Evolutionary conservation across 2,329 filamentous ascomycete genomes (phyloP).

Genomic region (Ceratocystis ficicola): DNA sequence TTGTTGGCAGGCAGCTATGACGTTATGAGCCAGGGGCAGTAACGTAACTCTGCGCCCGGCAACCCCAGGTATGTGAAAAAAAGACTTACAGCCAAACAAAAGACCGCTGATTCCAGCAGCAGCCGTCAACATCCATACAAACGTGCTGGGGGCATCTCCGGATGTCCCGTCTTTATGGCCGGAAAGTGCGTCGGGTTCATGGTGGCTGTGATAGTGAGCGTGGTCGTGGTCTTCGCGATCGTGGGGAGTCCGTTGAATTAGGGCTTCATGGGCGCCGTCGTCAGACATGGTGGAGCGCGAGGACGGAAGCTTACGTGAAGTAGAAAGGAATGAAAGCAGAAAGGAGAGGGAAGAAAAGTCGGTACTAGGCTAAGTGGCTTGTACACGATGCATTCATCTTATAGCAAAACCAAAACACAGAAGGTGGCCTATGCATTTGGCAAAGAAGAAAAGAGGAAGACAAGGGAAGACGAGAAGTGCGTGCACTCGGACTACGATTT

Average conservation of each 20-base stretch:
- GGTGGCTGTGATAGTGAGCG: constrained; percentile 23
- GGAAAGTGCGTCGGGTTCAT: constrained; percentile 23
- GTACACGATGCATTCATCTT: constrained; percentile 9
- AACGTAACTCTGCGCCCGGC: neutral
- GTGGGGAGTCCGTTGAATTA: neutral
- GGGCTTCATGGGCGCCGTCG: constrained; percentile 16
- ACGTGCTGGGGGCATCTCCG: constrained; percentile 32
- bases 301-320: neutral
- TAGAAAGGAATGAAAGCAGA: neutral
- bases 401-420: neutral
- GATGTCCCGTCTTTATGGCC: constrained; percentile 25
- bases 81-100: constrained; percentile 51
- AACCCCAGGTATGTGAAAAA: neutral
- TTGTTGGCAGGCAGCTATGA: neutral
- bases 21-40: neutral
- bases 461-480: constrained; percentile 5
- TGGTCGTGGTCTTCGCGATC: constrained; percentile 26
- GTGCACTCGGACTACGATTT: neutral
- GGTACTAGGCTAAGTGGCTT: constrained; percentile 1
- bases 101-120: constrained; percentile 56
- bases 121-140: constrained; percentile 50
- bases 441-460: constrained; percentile 12
- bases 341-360: neutral
- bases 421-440: neutral
- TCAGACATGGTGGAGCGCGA: constrained; percentile 1